Percentiles rank a stretch among this genome's conserved stretches.
Evolutionary conservation across 257 asterid genomes (phyloP).

Genomic region (Fraxinus americana): DNA sequence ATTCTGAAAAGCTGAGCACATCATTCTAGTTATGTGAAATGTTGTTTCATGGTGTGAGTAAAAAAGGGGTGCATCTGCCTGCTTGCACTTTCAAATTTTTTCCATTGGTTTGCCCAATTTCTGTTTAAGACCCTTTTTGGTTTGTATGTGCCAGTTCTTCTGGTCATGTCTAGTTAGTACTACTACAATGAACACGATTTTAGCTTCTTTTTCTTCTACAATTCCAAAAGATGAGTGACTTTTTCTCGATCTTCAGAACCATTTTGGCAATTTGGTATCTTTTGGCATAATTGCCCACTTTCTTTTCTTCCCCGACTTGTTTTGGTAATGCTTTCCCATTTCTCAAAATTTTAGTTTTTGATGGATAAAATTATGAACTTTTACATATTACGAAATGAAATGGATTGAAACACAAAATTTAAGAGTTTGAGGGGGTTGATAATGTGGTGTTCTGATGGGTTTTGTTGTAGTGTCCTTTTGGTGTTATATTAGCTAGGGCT

Average conservation of each 20-base stretch:
- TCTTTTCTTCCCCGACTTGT: neutral
- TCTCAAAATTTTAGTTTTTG: neutral
- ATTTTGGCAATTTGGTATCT: neutral
- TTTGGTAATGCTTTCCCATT: neutral
- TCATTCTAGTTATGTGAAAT: neutral
- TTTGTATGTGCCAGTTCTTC: neutral
- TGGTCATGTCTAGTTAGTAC: neutral
- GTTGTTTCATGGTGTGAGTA: neutral
- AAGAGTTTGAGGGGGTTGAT: neutral
- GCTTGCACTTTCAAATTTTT: neutral
- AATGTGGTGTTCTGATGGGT: neutral
- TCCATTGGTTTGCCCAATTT: neutral
- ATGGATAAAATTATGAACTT: conserved; percentile 1
- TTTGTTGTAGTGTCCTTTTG: neutral
- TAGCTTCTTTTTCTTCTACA: neutral
- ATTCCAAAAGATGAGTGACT: neutral
- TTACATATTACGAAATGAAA: neutral
- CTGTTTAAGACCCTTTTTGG: neutral
- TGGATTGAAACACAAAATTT: neutral
- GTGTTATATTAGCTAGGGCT: neutral
- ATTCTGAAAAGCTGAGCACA: neutral
- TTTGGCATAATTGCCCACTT: neutral
- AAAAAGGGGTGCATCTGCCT: neutral
- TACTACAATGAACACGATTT: neutral
- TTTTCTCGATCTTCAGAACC: neutral